A percentile compares a stretch with the other conserved stretches of the same genome.
Evolutionary conservation across 2,329 filamentous ascomycete species (phyloP).

Genomic region (Akanthomyces dipterigenus): DNA sequence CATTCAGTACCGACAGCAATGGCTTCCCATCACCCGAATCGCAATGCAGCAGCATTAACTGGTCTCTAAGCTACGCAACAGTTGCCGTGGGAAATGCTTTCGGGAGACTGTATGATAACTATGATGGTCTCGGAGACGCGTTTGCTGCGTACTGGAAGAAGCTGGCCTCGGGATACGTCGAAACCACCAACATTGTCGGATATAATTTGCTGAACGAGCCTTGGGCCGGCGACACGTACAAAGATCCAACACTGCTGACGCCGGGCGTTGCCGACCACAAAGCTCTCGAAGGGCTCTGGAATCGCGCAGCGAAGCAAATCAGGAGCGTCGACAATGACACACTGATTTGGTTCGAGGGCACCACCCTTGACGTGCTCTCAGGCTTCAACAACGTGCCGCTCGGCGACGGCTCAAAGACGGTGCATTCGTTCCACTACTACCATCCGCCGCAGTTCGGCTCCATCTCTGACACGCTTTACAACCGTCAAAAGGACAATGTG

Average conservation of each 20-base stretch:
- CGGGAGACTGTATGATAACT: constrained; percentile 16
- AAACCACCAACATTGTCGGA: constrained; percentile 14
- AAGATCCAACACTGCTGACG: constrained; percentile 13
- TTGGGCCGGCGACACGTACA: constrained; percentile 16
- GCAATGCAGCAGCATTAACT: constrained; percentile 14
- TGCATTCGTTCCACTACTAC: constrained; percentile 19
- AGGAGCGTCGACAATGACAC: constrained; percentile 16
- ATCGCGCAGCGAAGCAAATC: constrained; percentile 15
- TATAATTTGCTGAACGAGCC: constrained; percentile 18
- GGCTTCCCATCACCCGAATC: constrained; percentile 15
- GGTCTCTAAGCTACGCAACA: constrained; percentile 15
- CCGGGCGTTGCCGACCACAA: constrained; percentile 15
- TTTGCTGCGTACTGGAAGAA: constrained; percentile 17
- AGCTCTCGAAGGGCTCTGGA: constrained; percentile 15
- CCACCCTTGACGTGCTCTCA: constrained; percentile 14
- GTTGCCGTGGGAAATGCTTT: constrained; percentile 16
- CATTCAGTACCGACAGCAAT: constrained; percentile 13
- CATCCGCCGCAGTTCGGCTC: constrained; percentile 15
- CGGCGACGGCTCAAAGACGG: constrained; percentile 15
- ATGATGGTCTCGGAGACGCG: constrained; percentile 16
- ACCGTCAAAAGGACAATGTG: constrained; percentile 15
- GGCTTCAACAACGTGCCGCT: constrained; percentile 17
- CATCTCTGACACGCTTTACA: constrained; percentile 12
- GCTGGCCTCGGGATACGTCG: constrained; percentile 13
- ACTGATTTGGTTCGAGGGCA: constrained; percentile 17